Evolutionary conservation across 176 grass and related monocot genomes (phyloP), one percentile per base, ranked within the genome.

Genomic region (Oryza officinalis): DNA sequence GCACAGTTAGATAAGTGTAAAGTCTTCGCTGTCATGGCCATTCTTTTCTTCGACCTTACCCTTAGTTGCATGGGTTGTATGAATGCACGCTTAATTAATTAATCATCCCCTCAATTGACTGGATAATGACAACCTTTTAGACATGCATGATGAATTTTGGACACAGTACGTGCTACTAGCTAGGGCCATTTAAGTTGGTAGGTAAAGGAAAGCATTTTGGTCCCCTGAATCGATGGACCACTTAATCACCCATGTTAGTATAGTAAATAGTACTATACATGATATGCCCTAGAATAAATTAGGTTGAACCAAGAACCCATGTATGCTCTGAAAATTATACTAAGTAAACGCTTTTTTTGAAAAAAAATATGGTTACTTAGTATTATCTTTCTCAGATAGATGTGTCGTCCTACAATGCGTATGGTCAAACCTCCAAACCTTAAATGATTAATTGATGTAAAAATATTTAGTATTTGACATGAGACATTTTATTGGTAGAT

Each of bases 131-230:
- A 82, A 72, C 71, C 67, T 82, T 60, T 86, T 40, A 31, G 67
- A 35, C 45, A 63, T 27, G 69, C 15, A 86, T 61, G 2, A 61
- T 61, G 22, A n/a, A 61, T 61, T 90, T 90, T 90, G 72, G 72
- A 77, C 72, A 59, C 8, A 61, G 57, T 61, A 59, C 54, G 54
- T 59, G 54, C 54, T 86, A 86, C 44, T 82, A 78, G 23, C 59
- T 57, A 66, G 67, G 46, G 80, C 79, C 79, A 78, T 77, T 82
- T 86, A 26, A 76, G 63, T 47, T 82, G 88, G 78, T 82, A 27
- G 83, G 79, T 82, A 38, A 90, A 50, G 74, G 69, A 86, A 83
- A 79, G 84, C 79, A 37, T 63, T 63, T 86, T 86, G 88, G 88
- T 86, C 88, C 88, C 79, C 74, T 68, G 28, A 86, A 86, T 71